Base-by-base conservation (phyloP, 2,329 filamentous ascomycete genomes). In the Lachnellula hyalina region DNA sequence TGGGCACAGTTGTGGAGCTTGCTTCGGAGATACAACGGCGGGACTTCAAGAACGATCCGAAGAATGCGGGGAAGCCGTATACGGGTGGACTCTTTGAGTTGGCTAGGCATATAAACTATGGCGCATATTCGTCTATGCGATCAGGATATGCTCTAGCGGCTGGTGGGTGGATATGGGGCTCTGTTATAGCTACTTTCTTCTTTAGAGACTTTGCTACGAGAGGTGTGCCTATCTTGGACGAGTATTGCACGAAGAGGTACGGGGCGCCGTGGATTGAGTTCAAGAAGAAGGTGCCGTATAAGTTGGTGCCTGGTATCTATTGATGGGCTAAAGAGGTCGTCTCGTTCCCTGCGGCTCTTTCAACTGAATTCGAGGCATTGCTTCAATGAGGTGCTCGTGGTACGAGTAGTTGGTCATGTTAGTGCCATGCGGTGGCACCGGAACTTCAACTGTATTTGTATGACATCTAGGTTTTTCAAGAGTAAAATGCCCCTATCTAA, bases 1-100 rank as follows among this genome's bases (percentile, higher is more conserved):
- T 74, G 4, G 83, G 83, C 9, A 73, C 85, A 32, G 54, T 73
- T 4, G 71, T 79, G 4, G 83, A 87, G 68, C 74, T 78, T 5
- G 61, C 77, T 3, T 73, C 80, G 0, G 83, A 87, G 70, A 63
- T 77, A 28, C 83, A 86, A 68, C 75, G 84, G 17, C 73, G 73
- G 59, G 60, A 63, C 0, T 82, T 78, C 69, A 82, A 82, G 67
- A 66, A 70, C 21, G 69, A 80, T 52, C 71, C 75, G 2, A 71
- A 65, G 56, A 81, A 81, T 65, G 73, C 77, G 60, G 79, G 79
- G 17, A 79, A 79, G 66, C 68, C 74, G 0, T 82, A 75, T 59
- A 73, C 72, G 0, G 73, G 73, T 9, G 78, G 79, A 0, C 60
- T 82, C 36, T 82, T 76, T 66, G 65, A 68, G 1, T 63, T 76